phyloP scores from a whole-genome alignment of 176 grass and related monocot species.

The Aegilops sharonensis region DNA sequence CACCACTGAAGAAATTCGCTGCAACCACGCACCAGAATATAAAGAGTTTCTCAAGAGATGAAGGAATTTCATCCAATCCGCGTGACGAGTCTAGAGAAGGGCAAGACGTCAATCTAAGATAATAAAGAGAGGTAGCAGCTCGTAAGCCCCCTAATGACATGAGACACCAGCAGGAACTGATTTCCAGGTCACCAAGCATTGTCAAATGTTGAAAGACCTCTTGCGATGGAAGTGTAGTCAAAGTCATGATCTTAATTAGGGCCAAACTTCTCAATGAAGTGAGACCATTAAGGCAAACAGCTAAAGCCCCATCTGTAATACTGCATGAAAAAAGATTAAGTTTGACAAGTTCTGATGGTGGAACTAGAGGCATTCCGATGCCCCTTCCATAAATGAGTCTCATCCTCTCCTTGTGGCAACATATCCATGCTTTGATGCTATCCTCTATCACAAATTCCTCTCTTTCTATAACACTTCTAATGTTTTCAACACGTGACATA shows the following conservation, averaged over 20 bases:
- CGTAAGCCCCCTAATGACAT: not conserved
- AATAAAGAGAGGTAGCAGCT: not conserved
- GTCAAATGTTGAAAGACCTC: not conserved
- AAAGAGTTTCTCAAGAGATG: accelerated
- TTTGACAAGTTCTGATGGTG: not conserved
- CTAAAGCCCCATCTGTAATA: not conserved
- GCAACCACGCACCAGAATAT: not conserved
- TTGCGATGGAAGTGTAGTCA: not conserved
- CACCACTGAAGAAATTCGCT: not conserved
- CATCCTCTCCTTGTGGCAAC: not conserved
- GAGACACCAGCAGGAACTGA: not conserved
- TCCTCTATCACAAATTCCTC: not conserved
- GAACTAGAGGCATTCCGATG: not conserved
- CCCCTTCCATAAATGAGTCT: not conserved
- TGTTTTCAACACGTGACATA: not conserved
- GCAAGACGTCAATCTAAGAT: not conserved
- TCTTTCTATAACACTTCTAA: not conserved
- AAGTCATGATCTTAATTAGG: not conserved
- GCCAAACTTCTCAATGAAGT: accelerated
- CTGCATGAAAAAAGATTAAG: not conserved
- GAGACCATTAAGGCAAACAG: not conserved
- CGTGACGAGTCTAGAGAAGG: not conserved
- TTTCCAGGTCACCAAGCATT: too few relatives aligned
- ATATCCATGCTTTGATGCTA: not conserved
- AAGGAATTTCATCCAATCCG: not conserved